A percentile compares a stretch with the other conserved stretches of the same genome.
Conservation (phyloP, 768 basidiomycete species). For the Boletellus sp. region DNA sequence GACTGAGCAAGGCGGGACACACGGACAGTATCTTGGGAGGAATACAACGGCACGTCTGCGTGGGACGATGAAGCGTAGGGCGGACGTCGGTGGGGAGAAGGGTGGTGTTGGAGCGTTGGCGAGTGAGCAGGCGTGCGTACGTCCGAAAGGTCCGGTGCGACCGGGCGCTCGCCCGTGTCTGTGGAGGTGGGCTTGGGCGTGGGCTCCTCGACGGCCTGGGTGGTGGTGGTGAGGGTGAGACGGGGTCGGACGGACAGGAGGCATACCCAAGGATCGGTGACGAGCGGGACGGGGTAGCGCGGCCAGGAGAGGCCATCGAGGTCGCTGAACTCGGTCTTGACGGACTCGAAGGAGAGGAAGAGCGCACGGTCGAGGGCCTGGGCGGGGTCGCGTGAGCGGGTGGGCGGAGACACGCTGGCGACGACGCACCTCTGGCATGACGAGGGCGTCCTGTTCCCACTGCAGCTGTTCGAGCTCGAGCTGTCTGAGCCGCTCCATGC, state of each 20-base stretch:
- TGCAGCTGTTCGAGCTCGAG: conserved; percentile 50
- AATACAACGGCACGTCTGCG: conserved; percentile 25
- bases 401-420: neutral
- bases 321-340: conserved; percentile 61
- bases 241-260: neutral
- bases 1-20: conserved; percentile 23
- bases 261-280: conserved; percentile 26
- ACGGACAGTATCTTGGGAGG: conserved; percentile 40
- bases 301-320: conserved; percentile 57
- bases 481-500: conserved; percentile 44
- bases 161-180: conserved; percentile 15
- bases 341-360: conserved; percentile 44
- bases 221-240: neutral
- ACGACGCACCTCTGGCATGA: conserved; percentile 58
- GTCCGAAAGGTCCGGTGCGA: conserved; percentile 8
- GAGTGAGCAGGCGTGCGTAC: conserved; percentile 9
- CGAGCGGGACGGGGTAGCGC: conserved; percentile 32
- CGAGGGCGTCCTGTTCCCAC: conserved; percentile 54
- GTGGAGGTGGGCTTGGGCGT: conserved; percentile 25
- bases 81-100: conserved; percentile 1
- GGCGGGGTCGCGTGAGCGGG: conserved; percentile 9
- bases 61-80: conserved; percentile 36
- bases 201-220: conserved; percentile 26
- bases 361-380: conserved; percentile 33
- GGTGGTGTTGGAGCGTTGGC: neutral